Evolutionary conservation across 1,139 yeast species (phyloP), one percentile per base, ranked within the genome.

Genomic region (Hyphopichia fennica): DNA sequence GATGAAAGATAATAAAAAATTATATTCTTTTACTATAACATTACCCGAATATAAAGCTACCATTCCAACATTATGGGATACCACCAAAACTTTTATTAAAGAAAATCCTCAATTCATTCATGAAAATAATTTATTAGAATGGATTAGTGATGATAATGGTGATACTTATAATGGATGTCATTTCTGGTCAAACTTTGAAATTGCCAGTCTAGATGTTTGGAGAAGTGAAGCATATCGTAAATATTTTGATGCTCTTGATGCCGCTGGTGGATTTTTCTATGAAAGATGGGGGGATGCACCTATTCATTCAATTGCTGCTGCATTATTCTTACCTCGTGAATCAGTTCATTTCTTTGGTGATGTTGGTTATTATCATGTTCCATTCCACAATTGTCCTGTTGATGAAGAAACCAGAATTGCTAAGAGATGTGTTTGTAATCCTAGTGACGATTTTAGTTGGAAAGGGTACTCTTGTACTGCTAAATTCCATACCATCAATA

Each of bases 241-340:
- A 40, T 87, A 83, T 62, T 88, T 87, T 53, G 84, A 85, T 28
- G 70, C 74, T 57, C 76, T 87, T 53, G 96, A 87, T 61, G 66
- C 79, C 50, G 78, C 86, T 14, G 96, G 96, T 56, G 96, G 96
- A 4, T 88, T 88, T 68, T 88, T 84, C 66, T 88, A 88, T 61
- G 96, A 88, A 67, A 77, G 96, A 60, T 88, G 96, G 95, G 96
- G 96, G 46, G 96, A 87, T 65, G 96, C 96, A 11, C 96, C 96
- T 31, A 84, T 88, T 32, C 96, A 88, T 60, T 85, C 95, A 13
- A 81, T 88, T 55, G 96, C 93, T 13, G 96, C 87, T n/a, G 72
- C 91, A 3, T 67, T 87, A 46, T 82, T 88, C 63, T 66, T 87
- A 58, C 80, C 83, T 47, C 77, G 77, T 60, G 80, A 77, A 30